These are phyloP conservation scores for Colletotrichum sp. DNA, from an alignment of 2,329 filamentous ascomycete genomes.

Conservation along the genomic window DNA sequence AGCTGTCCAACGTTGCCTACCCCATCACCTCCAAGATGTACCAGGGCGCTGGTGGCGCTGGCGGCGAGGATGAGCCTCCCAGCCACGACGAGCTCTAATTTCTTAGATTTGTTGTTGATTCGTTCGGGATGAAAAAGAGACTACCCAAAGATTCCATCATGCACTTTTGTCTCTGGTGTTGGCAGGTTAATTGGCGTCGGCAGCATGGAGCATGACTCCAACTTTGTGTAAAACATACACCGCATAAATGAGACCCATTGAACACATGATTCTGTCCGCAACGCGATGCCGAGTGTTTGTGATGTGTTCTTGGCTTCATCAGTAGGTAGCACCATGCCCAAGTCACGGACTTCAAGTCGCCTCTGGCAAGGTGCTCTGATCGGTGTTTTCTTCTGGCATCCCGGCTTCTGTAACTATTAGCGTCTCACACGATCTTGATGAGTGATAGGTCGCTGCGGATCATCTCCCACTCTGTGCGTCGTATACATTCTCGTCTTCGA, in stretches of 20 bases:
- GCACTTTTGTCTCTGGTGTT: slow-evolving; percentile 21
- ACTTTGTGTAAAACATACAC: slow-evolving; percentile 21
- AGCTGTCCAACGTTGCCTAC: slow-evolving; percentile 94
- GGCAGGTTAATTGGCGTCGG: slow-evolving; percentile 23
- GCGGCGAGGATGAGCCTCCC: slow-evolving; percentile 70
- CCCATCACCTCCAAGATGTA: slow-evolving; percentile 99
- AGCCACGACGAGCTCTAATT: slow-evolving; percentile 81
- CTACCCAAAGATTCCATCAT: slow-evolving; percentile 20
- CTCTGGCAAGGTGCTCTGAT: not conserved
- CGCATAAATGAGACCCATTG: slow-evolving; percentile 21
- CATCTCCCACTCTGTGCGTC: not conserved
- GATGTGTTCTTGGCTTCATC: not conserved
- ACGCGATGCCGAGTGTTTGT: not conserved
- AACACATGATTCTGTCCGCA: not conserved
- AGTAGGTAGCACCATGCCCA: rapidly evolving
- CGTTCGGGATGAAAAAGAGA: slow-evolving; percentile 21
- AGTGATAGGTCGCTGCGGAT: not conserved
- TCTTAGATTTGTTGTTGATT: slow-evolving; percentile 24
- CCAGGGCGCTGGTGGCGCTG: slow-evolving; percentile 66
- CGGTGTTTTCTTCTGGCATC: too few species aligned
- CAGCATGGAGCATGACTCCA: slow-evolving; percentile 21
- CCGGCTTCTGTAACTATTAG: too few species aligned
- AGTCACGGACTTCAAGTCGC: not conserved
- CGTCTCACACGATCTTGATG: not conserved
- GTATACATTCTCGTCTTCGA: not conserved